Evolutionary conservation across 352 stramenopile species (phyloP).

Genomic region (Phytopythium helicoides): DNA sequence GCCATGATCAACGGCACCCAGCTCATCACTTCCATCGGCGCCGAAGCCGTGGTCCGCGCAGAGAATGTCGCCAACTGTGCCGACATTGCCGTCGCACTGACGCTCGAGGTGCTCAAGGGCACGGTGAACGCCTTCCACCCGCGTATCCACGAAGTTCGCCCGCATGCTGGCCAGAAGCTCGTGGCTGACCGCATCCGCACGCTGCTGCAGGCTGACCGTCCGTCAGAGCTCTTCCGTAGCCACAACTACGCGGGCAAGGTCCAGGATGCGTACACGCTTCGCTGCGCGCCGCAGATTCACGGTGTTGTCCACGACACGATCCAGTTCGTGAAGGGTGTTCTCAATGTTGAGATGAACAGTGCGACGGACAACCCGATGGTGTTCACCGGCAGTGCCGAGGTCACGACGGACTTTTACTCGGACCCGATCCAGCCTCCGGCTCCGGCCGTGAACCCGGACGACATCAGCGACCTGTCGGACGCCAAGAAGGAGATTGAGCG

Average conservation of each 20-base stretch:
- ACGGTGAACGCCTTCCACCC: constrained; percentile 89
- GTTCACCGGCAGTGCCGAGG: constrained; percentile 66
- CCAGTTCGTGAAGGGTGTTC: constrained; percentile 78
- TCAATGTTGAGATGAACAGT: constrained; percentile 91
- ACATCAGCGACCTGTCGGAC: constrained; percentile 61
- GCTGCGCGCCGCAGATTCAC: constrained; percentile 88
- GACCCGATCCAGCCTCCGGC: constrained; percentile 13
- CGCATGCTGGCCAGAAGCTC: constrained; percentile 75
- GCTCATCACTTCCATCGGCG: constrained; percentile 85
- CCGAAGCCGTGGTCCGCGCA: constrained; percentile 74
- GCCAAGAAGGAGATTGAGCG: constrained; percentile 79
- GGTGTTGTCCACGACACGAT: constrained; percentile 88
- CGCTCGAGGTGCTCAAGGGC: constrained; percentile 85
- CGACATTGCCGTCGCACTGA: constrained; percentile 80
- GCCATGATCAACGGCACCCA: constrained; percentile 92
- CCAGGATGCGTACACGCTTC: constrained; percentile 89
- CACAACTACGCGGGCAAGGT: constrained; percentile 89
- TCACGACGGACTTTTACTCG: constrained; percentile 54
- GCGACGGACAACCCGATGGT: constrained; percentile 91
- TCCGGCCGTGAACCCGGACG: constrained; percentile 16
- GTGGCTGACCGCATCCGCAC: constrained; percentile 81
- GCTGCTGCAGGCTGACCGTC: constrained; percentile 71
- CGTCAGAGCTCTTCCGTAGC: constrained; percentile 83
- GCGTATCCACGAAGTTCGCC: constrained; percentile 82
- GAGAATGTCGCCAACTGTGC: constrained; percentile 72